Evolutionary conservation across 2,329 filamentous ascomycete genomes (phyloP).

Genomic region (Trichoderma brevicompactum): DNA sequence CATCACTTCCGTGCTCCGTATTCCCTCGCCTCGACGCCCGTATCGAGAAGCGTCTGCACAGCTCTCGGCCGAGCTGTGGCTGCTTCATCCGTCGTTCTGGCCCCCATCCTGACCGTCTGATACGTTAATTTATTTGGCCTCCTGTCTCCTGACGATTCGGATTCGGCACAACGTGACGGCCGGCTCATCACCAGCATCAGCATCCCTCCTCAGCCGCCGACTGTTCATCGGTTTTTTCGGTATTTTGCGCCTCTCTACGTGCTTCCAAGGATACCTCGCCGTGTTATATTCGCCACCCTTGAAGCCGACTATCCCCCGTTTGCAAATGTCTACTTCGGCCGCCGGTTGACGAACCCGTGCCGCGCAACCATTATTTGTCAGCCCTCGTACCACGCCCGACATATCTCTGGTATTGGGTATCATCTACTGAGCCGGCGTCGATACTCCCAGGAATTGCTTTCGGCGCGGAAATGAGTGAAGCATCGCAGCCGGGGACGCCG

Average conservation of each 20-base stretch:
- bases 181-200: constrained; percentile 16
- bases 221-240: not conserved
- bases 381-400: constrained; percentile 26
- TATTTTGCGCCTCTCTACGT: not conserved
- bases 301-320: constrained; percentile 3
- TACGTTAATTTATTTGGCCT: constrained; percentile 1
- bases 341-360: constrained; percentile 20
- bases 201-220: not conserved
- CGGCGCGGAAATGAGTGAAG: constrained; percentile 41
- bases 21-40: not conserved
- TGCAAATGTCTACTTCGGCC: constrained; percentile 10
- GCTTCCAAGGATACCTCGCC: not conserved
- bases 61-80: constrained; percentile 8
- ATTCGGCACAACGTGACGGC: constrained; percentile 25
- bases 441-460: not conserved
- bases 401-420: constrained; percentile 11
- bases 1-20: not conserved
- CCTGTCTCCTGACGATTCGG: constrained; percentile 24
- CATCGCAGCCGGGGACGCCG: constrained; percentile 35
- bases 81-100: not conserved
- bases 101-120: constrained; percentile 24
- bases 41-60: not conserved
- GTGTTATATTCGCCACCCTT: constrained; percentile 17
- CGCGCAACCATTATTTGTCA: constrained; percentile 28
- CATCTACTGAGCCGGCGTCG: constrained; percentile 5